Evolutionary conservation across 2,329 filamentous ascomycete species (phyloP).

Genomic region (Exophiala spinifera): DNA sequence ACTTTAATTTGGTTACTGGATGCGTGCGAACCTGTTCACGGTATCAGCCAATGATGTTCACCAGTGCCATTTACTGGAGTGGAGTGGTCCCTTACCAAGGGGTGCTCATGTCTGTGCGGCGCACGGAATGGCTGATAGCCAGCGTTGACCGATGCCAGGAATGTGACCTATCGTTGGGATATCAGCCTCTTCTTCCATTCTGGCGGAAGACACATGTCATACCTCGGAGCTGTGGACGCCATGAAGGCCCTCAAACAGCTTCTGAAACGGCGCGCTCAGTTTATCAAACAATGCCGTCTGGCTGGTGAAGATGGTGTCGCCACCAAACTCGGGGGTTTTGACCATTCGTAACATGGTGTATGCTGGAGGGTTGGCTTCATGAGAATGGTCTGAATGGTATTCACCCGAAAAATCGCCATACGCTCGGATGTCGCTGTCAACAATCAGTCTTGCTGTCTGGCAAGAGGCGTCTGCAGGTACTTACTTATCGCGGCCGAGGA

Average conservation of each 20-base stretch:
- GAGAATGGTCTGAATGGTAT: conserved; percentile 29
- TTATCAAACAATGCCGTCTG: conserved; percentile 31
- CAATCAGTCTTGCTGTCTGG: background rate
- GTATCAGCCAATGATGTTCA: background rate
- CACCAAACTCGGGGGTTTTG: conserved; percentile 24
- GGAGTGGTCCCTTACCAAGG: conserved; percentile 14
- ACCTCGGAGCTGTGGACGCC: conserved; percentile 28
- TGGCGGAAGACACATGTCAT: background rate
- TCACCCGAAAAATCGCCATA: conserved; percentile 23
- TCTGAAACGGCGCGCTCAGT: conserved; percentile 29
- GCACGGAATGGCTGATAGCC: conserved; percentile 24
- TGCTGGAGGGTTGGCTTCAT: conserved; percentile 29
- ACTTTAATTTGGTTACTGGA: conserved; percentile 29
- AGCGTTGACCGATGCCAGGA: conserved; percentile 23
- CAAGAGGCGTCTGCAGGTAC: background rate
- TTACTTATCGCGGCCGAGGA: conserved; percentile 28
- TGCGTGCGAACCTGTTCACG: conserved; percentile 26
- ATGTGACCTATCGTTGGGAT: conserved; percentile 5
- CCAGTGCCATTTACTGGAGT: too few species aligned
- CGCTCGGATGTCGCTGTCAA: conserved; percentile 23
- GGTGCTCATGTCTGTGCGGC: conserved; percentile 25
- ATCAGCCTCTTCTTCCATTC: background rate
- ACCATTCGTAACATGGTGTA: conserved; percentile 29
- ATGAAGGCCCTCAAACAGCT: conserved; percentile 26
- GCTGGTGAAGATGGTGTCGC: conserved; percentile 29